Evolutionary conservation across 345 rosid genomes (phyloP).

Genomic region (Eucalyptus urophylla): DNA sequence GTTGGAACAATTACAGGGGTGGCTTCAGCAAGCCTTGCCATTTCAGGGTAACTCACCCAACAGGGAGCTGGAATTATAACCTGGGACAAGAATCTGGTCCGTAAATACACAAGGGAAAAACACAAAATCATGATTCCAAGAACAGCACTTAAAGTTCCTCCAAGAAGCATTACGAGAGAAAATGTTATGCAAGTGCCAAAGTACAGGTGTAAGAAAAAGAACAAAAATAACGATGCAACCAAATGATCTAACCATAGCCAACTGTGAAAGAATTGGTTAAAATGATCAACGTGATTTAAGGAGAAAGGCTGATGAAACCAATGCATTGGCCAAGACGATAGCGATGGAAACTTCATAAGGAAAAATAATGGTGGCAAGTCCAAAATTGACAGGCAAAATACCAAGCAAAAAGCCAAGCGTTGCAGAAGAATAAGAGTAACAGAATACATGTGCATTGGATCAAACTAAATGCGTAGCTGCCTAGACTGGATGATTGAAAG

Average conservation of each 20-base stretch:
- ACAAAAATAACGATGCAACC: neutral
- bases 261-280: neutral
- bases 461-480: neutral
- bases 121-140: neutral
- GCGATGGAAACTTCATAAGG: neutral
- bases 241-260: neutral
- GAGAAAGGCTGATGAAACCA: neutral
- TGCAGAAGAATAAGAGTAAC: neutral
- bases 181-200: neutral
- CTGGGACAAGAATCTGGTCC: constrained; percentile 12
- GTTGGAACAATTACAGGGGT: constrained; percentile 89
- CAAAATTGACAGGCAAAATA: neutral
- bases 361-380: neutral
- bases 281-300: neutral
- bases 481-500: neutral
- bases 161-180: neutral
- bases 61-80: constrained; percentile 93
- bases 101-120: neutral
- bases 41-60: constrained; percentile 98
- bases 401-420: neutral
- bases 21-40: constrained; percentile 90
- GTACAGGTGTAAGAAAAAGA: neutral
- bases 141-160: neutral
- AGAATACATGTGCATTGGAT: neutral
- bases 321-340: neutral